These are phyloP conservation scores for Claviceps sorghi DNA, from an alignment of 2,329 filamentous ascomycete species.

Conservation along the genomic window DNA sequence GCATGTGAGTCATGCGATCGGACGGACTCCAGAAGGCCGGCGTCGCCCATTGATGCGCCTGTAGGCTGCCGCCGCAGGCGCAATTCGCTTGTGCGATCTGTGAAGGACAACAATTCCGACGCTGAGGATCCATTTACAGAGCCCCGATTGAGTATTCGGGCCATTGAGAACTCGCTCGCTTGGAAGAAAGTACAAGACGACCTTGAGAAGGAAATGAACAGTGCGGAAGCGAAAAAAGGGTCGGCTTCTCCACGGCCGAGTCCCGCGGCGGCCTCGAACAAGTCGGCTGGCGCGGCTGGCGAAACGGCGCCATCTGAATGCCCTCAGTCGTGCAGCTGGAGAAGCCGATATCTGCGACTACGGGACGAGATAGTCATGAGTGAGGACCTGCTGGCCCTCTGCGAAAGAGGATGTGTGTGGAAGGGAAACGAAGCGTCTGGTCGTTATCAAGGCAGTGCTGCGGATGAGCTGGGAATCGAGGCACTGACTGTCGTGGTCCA, in stretches of 20 bases:
- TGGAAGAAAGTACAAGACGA: conserved; percentile 10
- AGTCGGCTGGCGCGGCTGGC: background rate
- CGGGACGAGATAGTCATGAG: conserved; percentile 26
- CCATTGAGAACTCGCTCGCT: conserved; percentile 16
- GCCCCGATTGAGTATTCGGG: conserved; percentile 13
- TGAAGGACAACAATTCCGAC: background rate
- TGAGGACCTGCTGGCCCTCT: conserved; percentile 23
- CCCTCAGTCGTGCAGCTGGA: conserved; percentile 27
- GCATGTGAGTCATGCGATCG: conserved; percentile 8
- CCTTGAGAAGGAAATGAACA: conserved; percentile 3
- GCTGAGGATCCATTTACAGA: conserved; percentile 4
- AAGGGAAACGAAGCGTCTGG: conserved; percentile 2
- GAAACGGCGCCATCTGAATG: conserved; percentile 1
- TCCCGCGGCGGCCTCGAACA: background rate
- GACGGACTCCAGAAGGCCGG: background rate
- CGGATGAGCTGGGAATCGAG: conserved; percentile 27
- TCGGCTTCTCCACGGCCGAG: background rate
- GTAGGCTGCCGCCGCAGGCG: conserved; percentile 2
- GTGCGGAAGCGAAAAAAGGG: background rate
- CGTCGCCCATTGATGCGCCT: background rate
- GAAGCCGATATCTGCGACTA: conserved; percentile 25
- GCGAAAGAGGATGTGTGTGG: conserved; percentile 5
- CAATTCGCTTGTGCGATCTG: background rate
- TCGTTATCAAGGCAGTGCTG: background rate
- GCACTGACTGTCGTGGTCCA: conserved; percentile 38